These are phyloP conservation scores for Aphanoascus verrucosus DNA, from an alignment of 2,329 filamentous ascomycete genomes.

Conservation along the genomic window DNA sequence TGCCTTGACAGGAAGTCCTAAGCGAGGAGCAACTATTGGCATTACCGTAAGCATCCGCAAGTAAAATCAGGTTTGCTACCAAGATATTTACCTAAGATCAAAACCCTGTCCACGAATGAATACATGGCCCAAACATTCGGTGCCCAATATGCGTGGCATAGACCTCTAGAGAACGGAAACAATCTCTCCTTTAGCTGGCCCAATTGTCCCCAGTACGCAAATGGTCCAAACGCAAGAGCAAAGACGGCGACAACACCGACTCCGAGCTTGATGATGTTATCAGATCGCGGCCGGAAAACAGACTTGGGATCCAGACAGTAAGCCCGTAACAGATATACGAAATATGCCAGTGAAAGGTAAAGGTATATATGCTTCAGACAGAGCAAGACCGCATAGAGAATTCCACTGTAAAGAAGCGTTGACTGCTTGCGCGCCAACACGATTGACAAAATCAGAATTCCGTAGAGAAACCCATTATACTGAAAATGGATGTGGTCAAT, in stretches of 20 bases:
- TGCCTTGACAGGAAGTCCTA: constrained; percentile 62
- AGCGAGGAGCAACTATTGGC: constrained; percentile 63
- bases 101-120: constrained; percentile 71
- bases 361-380: constrained; percentile 98
- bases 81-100: constrained; percentile 62
- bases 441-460: constrained; percentile 74
- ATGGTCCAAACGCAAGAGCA: constrained; percentile 77
- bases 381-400: constrained; percentile 72
- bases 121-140: constrained; percentile 97
- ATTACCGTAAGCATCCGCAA: background rate
- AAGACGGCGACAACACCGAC: constrained; percentile 60
- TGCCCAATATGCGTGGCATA: constrained; percentile 98
- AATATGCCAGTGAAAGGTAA: constrained; percentile 91
- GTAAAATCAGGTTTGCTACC: background rate
- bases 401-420: constrained; percentile 64
- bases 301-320: constrained; percentile 77
- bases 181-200: constrained; percentile 72
- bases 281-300: constrained; percentile 62
- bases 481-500: constrained; percentile 99
- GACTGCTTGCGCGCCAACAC: constrained; percentile 67
- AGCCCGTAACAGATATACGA: constrained; percentile 76
- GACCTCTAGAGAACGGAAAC: constrained; percentile 85
- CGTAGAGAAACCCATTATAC: constrained; percentile 96
- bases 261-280: constrained; percentile 76
- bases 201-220: constrained; percentile 68